These are phyloP conservation scores for Allomyces macrogynus DNA, from an alignment of 192 early-diverging fungal genomes.

Conservation along the genomic window DNA sequence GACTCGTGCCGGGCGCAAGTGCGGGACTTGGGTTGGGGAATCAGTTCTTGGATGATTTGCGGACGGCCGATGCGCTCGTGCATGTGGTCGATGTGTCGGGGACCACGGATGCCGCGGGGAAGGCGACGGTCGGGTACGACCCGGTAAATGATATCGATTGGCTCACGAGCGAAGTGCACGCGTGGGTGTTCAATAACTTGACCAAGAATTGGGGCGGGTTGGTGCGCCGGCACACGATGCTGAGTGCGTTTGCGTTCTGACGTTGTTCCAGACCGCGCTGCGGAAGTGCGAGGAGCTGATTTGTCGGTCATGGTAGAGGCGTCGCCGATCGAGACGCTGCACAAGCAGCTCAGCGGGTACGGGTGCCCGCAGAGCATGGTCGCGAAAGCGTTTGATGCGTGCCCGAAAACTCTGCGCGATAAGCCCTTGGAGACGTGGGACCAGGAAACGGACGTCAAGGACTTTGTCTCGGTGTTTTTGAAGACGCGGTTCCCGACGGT, in stretches of 20 bases:
- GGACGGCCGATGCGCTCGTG: conserved; percentile 53
- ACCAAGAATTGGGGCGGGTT: conserved; percentile 42
- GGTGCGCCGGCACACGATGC: conserved; percentile 31
- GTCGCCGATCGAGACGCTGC: conserved; percentile 14
- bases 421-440: conserved; percentile 43
- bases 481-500: conserved; percentile 63
- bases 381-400: conserved; percentile 17
- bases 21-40: conserved; percentile 56
- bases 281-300: no score
- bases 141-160: conserved; percentile 68
- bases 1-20: conserved; percentile 61
- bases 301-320: conserved; percentile 19
- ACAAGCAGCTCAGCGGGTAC: conserved; percentile 21
- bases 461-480: conserved; percentile 44
- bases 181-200: conserved; percentile 54
- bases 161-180: conserved; percentile 52
- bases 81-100: conserved; percentile 73
- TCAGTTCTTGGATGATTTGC: conserved; percentile 60
- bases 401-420: conserved; percentile 21
- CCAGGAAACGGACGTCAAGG: conserved; percentile 23
- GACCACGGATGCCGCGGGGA: conserved; percentile 55
- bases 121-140: conserved; percentile 59
- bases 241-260: no score
- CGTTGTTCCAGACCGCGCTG: no score
- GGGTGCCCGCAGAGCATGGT: conserved; percentile 12